Conservation (phyloP, 2,329 filamentous ascomycete species). For the Verticillium nonalfalfae region DNA sequence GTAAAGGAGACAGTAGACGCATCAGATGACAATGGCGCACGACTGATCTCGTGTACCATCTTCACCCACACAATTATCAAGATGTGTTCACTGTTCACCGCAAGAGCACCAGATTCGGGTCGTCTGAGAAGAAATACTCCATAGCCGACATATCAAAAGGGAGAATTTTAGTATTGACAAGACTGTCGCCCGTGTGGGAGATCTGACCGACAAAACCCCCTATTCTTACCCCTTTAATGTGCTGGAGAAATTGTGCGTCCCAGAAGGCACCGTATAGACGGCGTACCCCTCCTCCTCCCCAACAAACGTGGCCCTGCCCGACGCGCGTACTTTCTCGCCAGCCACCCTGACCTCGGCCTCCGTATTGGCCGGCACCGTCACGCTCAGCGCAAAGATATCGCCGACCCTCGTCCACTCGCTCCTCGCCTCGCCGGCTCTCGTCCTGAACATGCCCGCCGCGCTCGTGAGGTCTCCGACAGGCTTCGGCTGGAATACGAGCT, state of each 20-base stretch:
- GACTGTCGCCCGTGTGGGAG: not conserved
- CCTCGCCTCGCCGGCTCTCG: not conserved
- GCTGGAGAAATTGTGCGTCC: not conserved
- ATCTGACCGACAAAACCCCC: not conserved
- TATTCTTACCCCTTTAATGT: not conserved
- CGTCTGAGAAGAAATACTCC: too few relatives aligned
- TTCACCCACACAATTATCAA: too few relatives aligned
- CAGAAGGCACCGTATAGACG: not conserved
- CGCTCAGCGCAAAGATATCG: not conserved
- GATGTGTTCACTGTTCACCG: too few relatives aligned
- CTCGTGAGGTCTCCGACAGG: slow-evolving; percentile 1
- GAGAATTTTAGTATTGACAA: too few relatives aligned
- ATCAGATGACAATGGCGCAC: too few relatives aligned
- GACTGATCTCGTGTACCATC: too few relatives aligned
- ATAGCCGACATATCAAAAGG: too few relatives aligned
- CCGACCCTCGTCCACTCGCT: not conserved
- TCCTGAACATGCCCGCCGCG: not conserved
- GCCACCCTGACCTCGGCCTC: slow-evolving; percentile 1
- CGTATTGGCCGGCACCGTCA: slow-evolving; percentile 1
- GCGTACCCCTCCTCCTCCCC: not conserved
- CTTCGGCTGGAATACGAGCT: slow-evolving; percentile 1
- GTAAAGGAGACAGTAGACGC: too few relatives aligned
- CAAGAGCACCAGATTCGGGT: too few relatives aligned
- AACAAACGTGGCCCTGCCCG: not conserved
- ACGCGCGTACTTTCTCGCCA: not conserved